A percentile compares a stretch with the other conserved stretches of the same genome.
phyloP scores from a whole-genome alignment of 1,284 basidiomycete species.

The Apiotrichum veenhuisii region DNA sequence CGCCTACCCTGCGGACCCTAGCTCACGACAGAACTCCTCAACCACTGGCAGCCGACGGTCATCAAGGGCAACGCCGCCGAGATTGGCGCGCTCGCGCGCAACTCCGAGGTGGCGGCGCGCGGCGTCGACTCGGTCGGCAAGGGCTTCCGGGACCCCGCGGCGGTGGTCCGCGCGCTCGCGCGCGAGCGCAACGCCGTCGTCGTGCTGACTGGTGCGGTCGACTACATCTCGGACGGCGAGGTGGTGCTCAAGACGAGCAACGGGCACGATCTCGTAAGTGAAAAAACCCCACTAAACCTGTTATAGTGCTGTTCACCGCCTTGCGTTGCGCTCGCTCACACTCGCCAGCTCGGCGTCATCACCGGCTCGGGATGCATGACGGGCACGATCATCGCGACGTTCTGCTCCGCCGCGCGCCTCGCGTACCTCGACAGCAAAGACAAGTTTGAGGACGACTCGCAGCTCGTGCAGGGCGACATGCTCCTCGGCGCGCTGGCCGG shows the following conservation, averaged over 20 bases:
- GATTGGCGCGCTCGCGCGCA: conserved; percentile 71
- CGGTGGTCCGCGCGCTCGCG: conserved; percentile 69
- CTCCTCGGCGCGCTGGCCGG: conserved; percentile 70
- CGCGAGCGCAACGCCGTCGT: conserved; percentile 77
- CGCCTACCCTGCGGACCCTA: no score
- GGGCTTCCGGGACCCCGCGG: conserved; percentile 70
- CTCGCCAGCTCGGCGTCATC: conserved; percentile 61
- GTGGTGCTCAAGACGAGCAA: conserved; percentile 67
- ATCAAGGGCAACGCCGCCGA: conserved; percentile 96
- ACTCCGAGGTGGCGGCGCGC: conserved; percentile 70
- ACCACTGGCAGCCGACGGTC: conserved; percentile 79
- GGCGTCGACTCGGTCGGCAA: conserved; percentile 82
- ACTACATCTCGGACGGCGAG: conserved; percentile 82
- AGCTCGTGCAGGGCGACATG: conserved; percentile 66
- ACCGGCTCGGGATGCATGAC: conserved; percentile 89
- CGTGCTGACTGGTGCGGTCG: conserved; percentile 73
- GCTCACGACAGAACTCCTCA: conserved; percentile 62
- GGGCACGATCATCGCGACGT: conserved; percentile 55
- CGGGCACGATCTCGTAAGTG: conserved; percentile 60
- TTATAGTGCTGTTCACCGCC: neutral
- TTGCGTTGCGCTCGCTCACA: neutral
- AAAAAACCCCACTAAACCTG: neutral
- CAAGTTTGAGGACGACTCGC: conserved; percentile 30
- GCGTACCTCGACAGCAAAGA: conserved; percentile 13
- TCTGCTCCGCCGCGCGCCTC: conserved; percentile 66